phyloP scores from a whole-genome alignment of 805 yeast species.

The Saccharomycopsis lassenensis region DNA sequence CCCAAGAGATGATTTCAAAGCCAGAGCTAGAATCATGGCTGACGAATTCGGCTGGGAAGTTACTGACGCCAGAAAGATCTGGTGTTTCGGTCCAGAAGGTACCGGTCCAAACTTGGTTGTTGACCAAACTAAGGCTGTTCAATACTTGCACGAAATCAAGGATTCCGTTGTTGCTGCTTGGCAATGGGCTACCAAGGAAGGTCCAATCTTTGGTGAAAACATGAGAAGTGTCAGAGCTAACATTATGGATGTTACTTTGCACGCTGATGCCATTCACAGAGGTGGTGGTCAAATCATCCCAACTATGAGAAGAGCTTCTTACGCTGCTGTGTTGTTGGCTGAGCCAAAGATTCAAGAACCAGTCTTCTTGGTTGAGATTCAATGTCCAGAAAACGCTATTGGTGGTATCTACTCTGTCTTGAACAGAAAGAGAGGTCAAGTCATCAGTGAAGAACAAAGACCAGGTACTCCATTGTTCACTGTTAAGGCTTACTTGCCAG shows the following conservation, averaged over 20 bases:
- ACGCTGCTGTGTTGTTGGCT: constrained; percentile 96
- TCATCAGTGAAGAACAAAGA: constrained; percentile 97
- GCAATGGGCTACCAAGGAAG: constrained; percentile 99
- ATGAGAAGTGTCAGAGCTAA: constrained; percentile 94
- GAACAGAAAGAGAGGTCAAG: constrained; percentile 99
- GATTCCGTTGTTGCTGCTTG: constrained; percentile 99
- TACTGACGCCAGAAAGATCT: constrained; percentile 99
- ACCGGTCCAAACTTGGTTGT: constrained; percentile 97
- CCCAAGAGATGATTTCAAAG: constrained; percentile 97
- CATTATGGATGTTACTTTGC: constrained; percentile 98
- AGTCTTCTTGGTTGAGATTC: constrained; percentile 97
- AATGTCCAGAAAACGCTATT: constrained; percentile 98
- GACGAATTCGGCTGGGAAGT: constrained; percentile 99
- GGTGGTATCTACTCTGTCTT: constrained; percentile 99
- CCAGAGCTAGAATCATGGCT: constrained; percentile 97
- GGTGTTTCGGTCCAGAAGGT: constrained; percentile 99
- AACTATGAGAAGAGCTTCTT: constrained; percentile 99
- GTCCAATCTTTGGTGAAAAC: constrained; percentile 96
- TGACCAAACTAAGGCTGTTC: constrained; percentile 99
- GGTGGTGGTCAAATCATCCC: constrained; percentile 99
- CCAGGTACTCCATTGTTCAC: constrained; percentile 99
- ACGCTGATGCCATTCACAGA: constrained; percentile 99
- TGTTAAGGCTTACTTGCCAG: constrained; percentile 99
- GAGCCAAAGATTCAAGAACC: constrained; percentile 99
- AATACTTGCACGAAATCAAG: constrained; percentile 97